These are phyloP conservation scores for Miamiensis avidus DNA, from an alignment of 169 alveolate species.

Conservation along the genomic window DNA sequence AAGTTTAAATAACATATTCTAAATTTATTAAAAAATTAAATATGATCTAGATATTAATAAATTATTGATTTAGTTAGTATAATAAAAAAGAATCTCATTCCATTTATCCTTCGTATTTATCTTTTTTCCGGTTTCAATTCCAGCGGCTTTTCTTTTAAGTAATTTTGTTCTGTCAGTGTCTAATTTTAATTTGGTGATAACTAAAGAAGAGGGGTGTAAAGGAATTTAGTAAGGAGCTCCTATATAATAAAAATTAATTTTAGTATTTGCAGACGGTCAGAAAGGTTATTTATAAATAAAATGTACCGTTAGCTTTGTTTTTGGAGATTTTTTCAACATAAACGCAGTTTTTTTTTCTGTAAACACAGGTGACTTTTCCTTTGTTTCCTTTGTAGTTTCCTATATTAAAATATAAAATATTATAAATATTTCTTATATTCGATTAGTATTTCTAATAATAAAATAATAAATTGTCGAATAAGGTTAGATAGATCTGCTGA, in stretches of 20 bases:
- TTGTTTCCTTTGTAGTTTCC: slow-evolving; percentile 93
- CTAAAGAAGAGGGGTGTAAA: slow-evolving; percentile 96
- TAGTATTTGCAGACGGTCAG: background rate
- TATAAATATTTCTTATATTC: background rate
- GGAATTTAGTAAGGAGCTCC: slow-evolving; percentile 83
- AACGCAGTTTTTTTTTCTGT: slow-evolving; percentile 97
- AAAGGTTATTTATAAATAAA: background rate
- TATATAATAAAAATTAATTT: background rate
- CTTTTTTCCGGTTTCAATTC: slow-evolving; percentile 11
- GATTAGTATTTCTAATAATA: too few relatives aligned
- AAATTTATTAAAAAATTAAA: too few relatives aligned
- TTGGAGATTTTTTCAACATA: slow-evolving; percentile 96
- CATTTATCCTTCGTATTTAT: background rate
- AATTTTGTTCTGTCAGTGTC: slow-evolving; percentile 93
- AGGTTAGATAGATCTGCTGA: too few relatives aligned
- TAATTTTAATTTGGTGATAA: slow-evolving; percentile 94
- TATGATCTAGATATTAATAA: too few relatives aligned
- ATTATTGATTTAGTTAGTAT: too few relatives aligned
- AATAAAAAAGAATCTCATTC: background rate
- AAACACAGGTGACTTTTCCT: slow-evolving; percentile 97
- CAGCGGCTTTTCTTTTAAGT: slow-evolving; percentile 90
- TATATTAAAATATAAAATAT: background rate
- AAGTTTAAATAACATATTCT: too few relatives aligned
- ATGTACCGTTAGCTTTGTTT: slow-evolving; percentile 93
- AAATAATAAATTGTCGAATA: too few relatives aligned